These are phyloP conservation scores for Geoglossum cookeanum DNA, from an alignment of 2,329 filamentous ascomycete species.

Conservation along the genomic window DNA sequence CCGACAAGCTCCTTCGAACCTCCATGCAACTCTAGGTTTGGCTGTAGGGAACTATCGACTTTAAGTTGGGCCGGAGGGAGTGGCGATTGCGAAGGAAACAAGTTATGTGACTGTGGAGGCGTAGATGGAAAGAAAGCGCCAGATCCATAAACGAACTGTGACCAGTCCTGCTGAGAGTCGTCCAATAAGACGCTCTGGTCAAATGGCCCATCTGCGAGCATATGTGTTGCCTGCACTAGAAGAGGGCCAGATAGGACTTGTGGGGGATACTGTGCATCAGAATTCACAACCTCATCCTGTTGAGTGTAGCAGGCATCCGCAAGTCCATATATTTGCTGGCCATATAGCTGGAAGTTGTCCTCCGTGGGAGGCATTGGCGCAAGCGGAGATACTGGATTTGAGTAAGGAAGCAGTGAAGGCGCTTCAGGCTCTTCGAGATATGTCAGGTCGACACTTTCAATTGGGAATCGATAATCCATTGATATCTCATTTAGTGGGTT, in stretches of 20 bases:
- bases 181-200: neutral
- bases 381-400: neutral
- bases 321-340: neutral
- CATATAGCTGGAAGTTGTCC: neutral
- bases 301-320: neutral
- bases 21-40: neutral
- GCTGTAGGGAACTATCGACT: neutral
- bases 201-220: neutral
- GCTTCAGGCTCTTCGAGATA: neutral
- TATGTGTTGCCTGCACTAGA: neutral
- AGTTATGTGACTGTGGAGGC: neutral
- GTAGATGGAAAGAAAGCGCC: slow-evolving; percentile 1
- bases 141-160: neutral
- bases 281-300: neutral
- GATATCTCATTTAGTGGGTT: neutral
- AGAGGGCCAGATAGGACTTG: neutral
- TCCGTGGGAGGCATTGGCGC: neutral
- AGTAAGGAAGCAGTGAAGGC: neutral
- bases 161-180: neutral
- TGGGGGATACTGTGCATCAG: neutral
- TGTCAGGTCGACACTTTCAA: neutral
- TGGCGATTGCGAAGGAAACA: neutral
- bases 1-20: slow-evolving; percentile 3
- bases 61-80: neutral
- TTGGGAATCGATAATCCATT: neutral